A percentile compares a stretch with the other conserved stretches of the same genome.
Evolutionary conservation across 129 eudicot genomes (phyloP).

Genomic region (Saposhnikovia divaricata): DNA sequence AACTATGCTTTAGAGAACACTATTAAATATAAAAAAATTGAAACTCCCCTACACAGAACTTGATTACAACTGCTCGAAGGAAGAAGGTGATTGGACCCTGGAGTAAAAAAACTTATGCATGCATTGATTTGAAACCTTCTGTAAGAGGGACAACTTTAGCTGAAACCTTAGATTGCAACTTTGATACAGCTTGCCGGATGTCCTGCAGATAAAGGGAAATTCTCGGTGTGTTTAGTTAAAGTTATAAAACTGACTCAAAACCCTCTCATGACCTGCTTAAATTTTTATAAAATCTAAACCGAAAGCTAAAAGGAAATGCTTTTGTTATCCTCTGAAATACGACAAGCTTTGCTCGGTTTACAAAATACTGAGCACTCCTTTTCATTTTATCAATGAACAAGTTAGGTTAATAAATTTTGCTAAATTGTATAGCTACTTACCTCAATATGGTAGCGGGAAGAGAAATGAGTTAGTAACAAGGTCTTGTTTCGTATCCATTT

Average conservation of each 20-base stretch:
- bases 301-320: background rate
- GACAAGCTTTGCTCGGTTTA: background rate
- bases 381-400: background rate
- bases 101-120: conserved; percentile 33
- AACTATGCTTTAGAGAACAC: background rate
- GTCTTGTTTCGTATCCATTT: conserved; percentile 84
- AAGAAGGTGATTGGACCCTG: conserved; percentile 37
- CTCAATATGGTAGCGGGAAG: conserved; percentile 88
- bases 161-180: conserved; percentile 69
- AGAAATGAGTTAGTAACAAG: conserved; percentile 81
- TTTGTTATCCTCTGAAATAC: background rate
- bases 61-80: background rate
- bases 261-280: background rate
- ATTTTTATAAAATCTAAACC: background rate
- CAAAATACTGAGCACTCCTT: background rate
- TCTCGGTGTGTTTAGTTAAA: background rate
- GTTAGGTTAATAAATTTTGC: background rate
- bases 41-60: background rate
- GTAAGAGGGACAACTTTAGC: conserved; percentile 76
- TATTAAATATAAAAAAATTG: background rate
- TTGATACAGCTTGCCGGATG: conserved; percentile 76
- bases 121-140: conserved; percentile 78
- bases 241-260: too few relatives aligned
- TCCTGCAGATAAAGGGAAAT: conserved; percentile 42
- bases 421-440: conserved; percentile 28